Evolutionary conservation across 441 rosid genomes (phyloP).

Genomic region (Monsonia emarginata): DNA sequence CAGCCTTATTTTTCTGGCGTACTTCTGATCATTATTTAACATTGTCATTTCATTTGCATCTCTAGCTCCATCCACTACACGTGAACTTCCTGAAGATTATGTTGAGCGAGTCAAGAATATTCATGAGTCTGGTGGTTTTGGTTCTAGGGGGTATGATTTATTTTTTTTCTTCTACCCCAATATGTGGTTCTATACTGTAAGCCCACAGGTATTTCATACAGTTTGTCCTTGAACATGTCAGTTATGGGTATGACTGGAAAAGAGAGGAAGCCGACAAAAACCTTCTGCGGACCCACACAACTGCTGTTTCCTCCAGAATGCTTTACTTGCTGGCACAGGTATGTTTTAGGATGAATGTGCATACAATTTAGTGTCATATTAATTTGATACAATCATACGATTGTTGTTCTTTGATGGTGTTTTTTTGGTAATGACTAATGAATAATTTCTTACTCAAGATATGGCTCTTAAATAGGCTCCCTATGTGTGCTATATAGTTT

Average conservation of each 20-base stretch:
- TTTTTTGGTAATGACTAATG: neutral
- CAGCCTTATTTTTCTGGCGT: neutral
- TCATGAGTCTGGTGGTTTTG: slow-evolving; percentile 81
- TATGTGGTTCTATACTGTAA: neutral
- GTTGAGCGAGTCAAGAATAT: slow-evolving; percentile 61
- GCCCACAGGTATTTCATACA: neutral
- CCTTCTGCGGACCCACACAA: slow-evolving; percentile 84
- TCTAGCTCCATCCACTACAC: slow-evolving; percentile 72
- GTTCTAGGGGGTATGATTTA: slow-evolving; percentile 66
- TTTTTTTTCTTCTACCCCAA: slow-evolving; percentile 6
- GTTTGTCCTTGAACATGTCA: slow-evolving; percentile 17
- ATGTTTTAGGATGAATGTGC: slow-evolving; percentile 6
- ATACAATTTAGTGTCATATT: neutral
- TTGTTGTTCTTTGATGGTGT: neutral
- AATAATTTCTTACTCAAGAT: neutral
- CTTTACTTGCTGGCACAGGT: slow-evolving; percentile 84
- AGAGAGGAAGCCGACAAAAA: slow-evolving; percentile 92
- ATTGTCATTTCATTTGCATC: slow-evolving; percentile 16
- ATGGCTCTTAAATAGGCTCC: neutral
- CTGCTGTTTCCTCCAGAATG: slow-evolving; percentile 85
- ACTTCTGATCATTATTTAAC: slow-evolving; percentile 14
- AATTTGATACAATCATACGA: neutral
- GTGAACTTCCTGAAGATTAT: slow-evolving; percentile 72
- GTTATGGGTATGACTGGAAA: slow-evolving; percentile 86
- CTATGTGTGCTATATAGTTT: neutral